Base-by-base conservation (phyloP, 352 stramenopile genomes). In the Globisporangium carolinianum region DNA sequence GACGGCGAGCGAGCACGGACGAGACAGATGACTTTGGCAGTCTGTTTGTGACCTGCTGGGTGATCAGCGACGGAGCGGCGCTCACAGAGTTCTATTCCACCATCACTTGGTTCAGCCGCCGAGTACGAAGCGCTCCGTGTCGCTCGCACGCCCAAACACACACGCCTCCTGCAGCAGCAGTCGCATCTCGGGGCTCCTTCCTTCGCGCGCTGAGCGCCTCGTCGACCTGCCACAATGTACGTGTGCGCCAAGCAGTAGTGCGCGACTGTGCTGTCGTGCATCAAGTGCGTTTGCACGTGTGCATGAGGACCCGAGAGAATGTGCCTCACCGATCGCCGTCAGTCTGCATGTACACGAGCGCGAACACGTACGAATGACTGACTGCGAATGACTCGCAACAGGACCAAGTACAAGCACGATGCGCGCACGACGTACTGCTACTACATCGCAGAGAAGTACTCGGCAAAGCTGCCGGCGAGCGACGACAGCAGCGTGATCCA, bases 361-460 rank as follows among this genome's bases (percentile, higher is more conserved):
- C 10, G 7, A 3, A 49, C 15, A 35, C n/a, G 45, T 32, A 6
- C 17, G 24, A 32, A 32, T 32, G 24, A 32, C 24, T 32, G 24
- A 32, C 24, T 32, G 24, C 24, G 2, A 32, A 32, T 32, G 24
- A 32, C 24, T 32, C 24, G 3, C 24, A 32, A 54, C 56, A 80
- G 66, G 66, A 63, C 67, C 61, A 75, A 61, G 53, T 90, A 83
- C 65, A 87, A 86, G 58, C 85, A 90, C 61, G 82, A 92, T 68
- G 72, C 63, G 48, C 82, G 66, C 61, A 92, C 82, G 38, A 92
- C 82, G 48, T 90, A 92, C 69, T 92, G 82, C 68, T 92, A 89
- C 65, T 89, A 86, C 66, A 68, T 86, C 14, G 63, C 67, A 18
- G 68, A 86, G 10, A 83, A 79, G 59, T 87, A 87, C 63, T 79